phyloP scores from a whole-genome alignment of 192 early-diverging fungal species.

The Rhizophagus sp. region DNA sequence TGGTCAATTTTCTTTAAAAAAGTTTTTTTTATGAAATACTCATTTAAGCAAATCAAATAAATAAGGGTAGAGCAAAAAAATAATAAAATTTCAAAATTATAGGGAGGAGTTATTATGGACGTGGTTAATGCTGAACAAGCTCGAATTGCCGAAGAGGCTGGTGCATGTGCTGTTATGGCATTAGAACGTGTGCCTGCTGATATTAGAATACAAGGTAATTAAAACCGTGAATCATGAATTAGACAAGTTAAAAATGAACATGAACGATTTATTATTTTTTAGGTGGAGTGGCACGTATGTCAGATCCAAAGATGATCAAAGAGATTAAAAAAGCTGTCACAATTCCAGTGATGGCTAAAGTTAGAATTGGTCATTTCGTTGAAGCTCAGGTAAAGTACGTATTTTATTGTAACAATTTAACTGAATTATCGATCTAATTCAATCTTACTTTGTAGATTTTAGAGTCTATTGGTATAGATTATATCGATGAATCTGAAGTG shows the following conservation, averaged over 20 bases:
- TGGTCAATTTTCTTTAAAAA: neutral
- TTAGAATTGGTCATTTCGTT: conserved; percentile 98
- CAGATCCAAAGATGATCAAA: conserved; percentile 96
- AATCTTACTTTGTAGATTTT: conserved; percentile 69
- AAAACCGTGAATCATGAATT: neutral
- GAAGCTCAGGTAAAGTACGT: conserved; percentile 75
- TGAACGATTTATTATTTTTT: neutral
- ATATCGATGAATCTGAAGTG: conserved; percentile 98
- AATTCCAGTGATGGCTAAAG: conserved; percentile 99
- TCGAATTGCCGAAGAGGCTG: conserved; percentile 94
- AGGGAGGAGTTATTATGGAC: conserved; percentile 99
- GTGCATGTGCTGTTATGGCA: conserved; percentile 97
- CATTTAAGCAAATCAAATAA: neutral
- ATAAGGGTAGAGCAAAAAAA: no score
- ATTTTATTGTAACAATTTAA: neutral
- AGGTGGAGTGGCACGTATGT: conserved; percentile 98
- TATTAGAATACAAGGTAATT: conserved; percentile 89
- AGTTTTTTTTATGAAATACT: neutral
- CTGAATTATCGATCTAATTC: conserved; percentile 5
- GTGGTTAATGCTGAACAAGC: conserved; percentile 98
- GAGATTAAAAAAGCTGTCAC: conserved; percentile 94
- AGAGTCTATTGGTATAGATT: conserved; percentile 87
- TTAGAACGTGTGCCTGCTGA: conserved; percentile 98
- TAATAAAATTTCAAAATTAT: conserved; percentile 9
- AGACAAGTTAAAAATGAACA: neutral